Base-by-base conservation (phyloP, 768 basidiomycete species). In the Agaricus sinodeliciosus region DNA sequence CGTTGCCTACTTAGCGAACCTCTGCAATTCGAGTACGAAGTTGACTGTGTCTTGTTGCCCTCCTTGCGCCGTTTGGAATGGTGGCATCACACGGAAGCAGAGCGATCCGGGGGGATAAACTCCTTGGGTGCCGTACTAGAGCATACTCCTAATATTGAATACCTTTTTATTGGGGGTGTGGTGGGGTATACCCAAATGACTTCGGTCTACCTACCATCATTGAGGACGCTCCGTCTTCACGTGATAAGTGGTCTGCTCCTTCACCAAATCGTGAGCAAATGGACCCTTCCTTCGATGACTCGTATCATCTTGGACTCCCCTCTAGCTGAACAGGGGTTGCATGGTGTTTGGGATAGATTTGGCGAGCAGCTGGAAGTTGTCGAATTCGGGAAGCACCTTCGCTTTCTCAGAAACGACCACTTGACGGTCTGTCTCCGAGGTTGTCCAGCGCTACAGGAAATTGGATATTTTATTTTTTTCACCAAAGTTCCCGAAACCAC, bases 91-190 rank as follows among this genome's bases (percentile, higher is more conserved):
- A 68, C 62, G 26, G 74, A 74, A 35, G 84, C 84, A 18, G 77
- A 80, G 36, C 73, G 79, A 42, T 73, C 80, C 15, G 84, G 84
- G 1, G 85, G 84, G 5, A 80, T 86, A 55, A 86, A 87, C 64
- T 81, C 77, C 6, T 67, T 87, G 39, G 60, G 62, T 2, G 66
- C 74, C 48, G 79, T 84, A 54, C 72, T 87, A 22, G 67, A 63
- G 8, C 67, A 65, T 43, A 63, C 82, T 3, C 82, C 85, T 6
- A 79, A 77, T 54, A 60, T 87, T 44, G 70, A 73, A 45, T 85
- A 79, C 59, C 78, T 87, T 48, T 70, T 78, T 55, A 63, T 85
- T 18, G 79, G 78, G 19, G 82, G 81, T 55, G 59, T 69, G 62
- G 55, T 65, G 57, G 71, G 67, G 39, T 54, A 62, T 46, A 59